These are phyloP conservation scores for Xylaria sp. DNA, from an alignment of 2,329 filamentous ascomycete genomes.

Conservation along the genomic window DNA sequence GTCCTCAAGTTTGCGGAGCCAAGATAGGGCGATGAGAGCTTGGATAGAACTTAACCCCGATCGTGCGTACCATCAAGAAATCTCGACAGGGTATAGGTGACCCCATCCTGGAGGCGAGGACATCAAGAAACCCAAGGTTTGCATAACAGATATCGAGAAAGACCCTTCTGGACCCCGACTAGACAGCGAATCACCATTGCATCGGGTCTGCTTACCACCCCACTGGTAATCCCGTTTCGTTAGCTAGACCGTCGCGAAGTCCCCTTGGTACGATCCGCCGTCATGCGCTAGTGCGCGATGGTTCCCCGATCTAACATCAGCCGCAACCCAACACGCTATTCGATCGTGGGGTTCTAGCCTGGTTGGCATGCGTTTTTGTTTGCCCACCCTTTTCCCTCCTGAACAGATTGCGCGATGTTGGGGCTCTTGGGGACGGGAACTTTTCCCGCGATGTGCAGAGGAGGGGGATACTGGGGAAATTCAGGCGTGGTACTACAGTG, in stretches of 20 bases:
- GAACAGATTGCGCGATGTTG: neutral
- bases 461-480: neutral
- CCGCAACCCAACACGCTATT: neutral
- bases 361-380: neutral
- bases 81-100: neutral
- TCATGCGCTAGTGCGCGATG: neutral
- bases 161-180: constrained; percentile 11
- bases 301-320: neutral
- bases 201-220: neutral
- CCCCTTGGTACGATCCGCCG: neutral
- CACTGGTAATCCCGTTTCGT: neutral
- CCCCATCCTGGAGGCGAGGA: neutral
- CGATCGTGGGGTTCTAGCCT: neutral
- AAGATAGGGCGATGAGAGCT: neutral
- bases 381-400: neutral
- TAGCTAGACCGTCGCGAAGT: neutral
- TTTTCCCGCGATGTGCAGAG: neutral
- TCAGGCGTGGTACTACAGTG: neutral
- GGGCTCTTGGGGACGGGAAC: neutral
- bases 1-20: too few relatives aligned
- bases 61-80: neutral
- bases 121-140: neutral
- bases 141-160: neutral
- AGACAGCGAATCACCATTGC: neutral
- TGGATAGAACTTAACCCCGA: neutral